Evolutionary conservation across 768 basidiomycete genomes (phyloP), one percentile per base, ranked within the genome.

Genomic region (Pleurotus citrinopileatus): DNA sequence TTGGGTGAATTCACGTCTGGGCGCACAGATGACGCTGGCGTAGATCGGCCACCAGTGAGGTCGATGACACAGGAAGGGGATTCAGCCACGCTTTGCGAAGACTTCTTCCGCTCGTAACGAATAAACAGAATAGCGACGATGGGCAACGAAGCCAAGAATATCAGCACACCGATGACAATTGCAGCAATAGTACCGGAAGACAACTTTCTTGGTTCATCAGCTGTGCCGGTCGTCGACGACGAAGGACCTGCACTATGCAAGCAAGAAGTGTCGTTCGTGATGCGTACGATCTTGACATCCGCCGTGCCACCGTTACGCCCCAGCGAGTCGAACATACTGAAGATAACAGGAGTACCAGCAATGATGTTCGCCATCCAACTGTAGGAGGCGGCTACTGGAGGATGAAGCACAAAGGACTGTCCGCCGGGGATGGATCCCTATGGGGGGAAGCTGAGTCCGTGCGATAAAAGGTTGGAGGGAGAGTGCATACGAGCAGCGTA

Each of bases 401-500:
- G 73, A 8, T 65, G 54, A 12, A 89, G 58, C 19, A 72, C 56
- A 50, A 86, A 73, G 1, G 71, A 62, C 38, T 76, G 69, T 10
- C 89, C 89, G 20, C 77, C 77, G 25, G 88, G 88, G 53, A 91
- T 80, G 25, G 84, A 65, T 20, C 78, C 86, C 81, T 87, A 53
- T 29, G 47, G 25, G 46, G 20, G 42, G 32, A 17, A 40, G 12
- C 54, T 40, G 32, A 34, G n/a, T n/a, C n/a, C n/a, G n/a, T n/a
- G n/a, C 7, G 23, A 50, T 36, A 53, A 50, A 27, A 26, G 26
- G 23, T 13, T 15, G 2, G 6, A 15, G 28, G 32, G 10, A 27
- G 46, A 27, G 12, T 23, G 38, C 44, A 19, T 32, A 65, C 86
- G 52, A 71, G 63, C 26, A 86, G 76, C 4, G 77, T 79, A 26